Base-by-base conservation (phyloP, 306 rosid genomes). In the Myrica gale region DNA sequence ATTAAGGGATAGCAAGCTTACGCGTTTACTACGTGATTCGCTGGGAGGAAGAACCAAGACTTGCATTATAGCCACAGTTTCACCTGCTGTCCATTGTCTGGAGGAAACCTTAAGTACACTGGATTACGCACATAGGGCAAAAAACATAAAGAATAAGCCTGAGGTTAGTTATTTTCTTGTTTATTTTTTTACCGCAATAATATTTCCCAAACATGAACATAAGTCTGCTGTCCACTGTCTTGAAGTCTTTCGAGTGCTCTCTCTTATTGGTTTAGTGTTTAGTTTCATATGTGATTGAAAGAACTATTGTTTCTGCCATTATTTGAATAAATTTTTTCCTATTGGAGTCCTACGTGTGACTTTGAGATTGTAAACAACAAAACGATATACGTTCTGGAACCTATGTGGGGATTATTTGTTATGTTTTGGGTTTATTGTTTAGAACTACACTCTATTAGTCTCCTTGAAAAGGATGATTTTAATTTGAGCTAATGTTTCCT, bases 31-130 rank as follows among this genome's bases (percentile, higher is more conserved):
- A 61, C 98, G 99, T 32, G 99, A 96, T 82, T 96, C 99, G 44
- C 98, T 96, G 79, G 99, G 99, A 0, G 99, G 99, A 74, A 89
- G 99, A 89, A 96, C 99, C 70, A 96, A 92, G 83, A 96, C 99
- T 9, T 96, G 99, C 79, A 96, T 96, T 82, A 96, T 96, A 74
- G 98, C 99, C 3, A 92, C 99, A 20, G 99, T 96, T 55, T 96
- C 99, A 15, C 99, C 99, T 1, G 99, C 98, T 61, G 99, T 96
- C 77, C 99, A 90, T 78, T 96, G 99, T 84, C 81, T 90, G 21
- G 99, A 96, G 78, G 99, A 96, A 83, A 96, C 99, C 10, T 81
- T 92, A 82, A 92, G 99, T 79, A 96, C 98, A 15, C 74, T 96
- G 83, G 99, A 96, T 79, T 96, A 96, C 78, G 99, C 99, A 37